A percentile compares a stretch with the other conserved stretches of the same genome.
Evolutionary conservation across 1,139 yeast genomes (phyloP).

Genomic region (Geotrichum aggregatum): DNA sequence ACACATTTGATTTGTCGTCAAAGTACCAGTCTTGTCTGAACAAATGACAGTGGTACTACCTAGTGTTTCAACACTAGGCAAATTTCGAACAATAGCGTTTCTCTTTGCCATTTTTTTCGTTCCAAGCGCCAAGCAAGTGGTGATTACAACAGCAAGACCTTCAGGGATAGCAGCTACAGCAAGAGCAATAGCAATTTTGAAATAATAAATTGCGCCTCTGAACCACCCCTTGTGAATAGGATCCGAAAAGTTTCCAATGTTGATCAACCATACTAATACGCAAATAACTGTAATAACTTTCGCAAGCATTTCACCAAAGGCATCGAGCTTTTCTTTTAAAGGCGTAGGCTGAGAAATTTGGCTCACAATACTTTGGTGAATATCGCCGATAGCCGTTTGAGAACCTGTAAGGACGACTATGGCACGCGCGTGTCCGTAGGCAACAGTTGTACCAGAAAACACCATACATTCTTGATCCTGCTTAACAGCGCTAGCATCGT

Average conservation of each 20-base stretch:
- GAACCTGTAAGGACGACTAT: constrained; percentile 45
- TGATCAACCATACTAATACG: constrained; percentile 45
- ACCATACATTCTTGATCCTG: constrained; percentile 49
- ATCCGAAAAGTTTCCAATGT: constrained; percentile 43
- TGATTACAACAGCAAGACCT: constrained; percentile 49
- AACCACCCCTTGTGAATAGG: constrained; percentile 43
- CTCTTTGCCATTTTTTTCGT: constrained; percentile 49
- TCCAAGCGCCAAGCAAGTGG: constrained; percentile 51
- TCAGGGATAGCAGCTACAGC: constrained; percentile 53
- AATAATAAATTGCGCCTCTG: constrained; percentile 48
- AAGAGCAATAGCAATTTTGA: constrained; percentile 50
- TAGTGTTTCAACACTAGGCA: constrained; percentile 39
- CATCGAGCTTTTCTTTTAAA: constrained; percentile 40
- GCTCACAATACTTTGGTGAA: constrained; percentile 41
- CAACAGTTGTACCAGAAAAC: constrained; percentile 45
- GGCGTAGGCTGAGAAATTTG: constrained; percentile 36
- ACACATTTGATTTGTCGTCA: constrained; percentile 46
- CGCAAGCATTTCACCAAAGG: constrained; percentile 43
- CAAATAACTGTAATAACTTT: constrained; percentile 44
- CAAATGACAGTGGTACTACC: constrained; percentile 51
- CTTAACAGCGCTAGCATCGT: constrained; percentile 40
- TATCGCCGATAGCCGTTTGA: constrained; percentile 46
- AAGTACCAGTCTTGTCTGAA: constrained; percentile 70
- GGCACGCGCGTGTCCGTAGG: constrained; percentile 47
- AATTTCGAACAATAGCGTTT: constrained; percentile 48